These are phyloP conservation scores for Aurinia saxatilis DNA, from an alignment of 345 rosid species.

Conservation along the genomic window DNA sequence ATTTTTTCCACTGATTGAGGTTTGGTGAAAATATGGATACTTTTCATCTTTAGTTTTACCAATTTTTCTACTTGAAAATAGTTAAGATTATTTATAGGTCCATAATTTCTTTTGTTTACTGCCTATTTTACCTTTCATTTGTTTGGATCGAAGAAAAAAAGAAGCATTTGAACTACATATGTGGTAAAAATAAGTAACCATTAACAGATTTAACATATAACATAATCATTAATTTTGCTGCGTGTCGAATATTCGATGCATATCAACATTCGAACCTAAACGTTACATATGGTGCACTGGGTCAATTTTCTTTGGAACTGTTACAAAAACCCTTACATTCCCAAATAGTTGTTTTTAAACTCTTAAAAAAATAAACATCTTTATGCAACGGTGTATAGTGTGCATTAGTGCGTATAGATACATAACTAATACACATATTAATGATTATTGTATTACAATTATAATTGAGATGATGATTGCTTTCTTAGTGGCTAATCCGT, in stretches of 20 bases:
- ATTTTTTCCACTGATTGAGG: too few species aligned
- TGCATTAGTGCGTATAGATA: background rate
- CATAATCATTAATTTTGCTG: too few species aligned
- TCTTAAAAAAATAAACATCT: background rate
- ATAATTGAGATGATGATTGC: constrained; percentile 3
- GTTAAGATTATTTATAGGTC: too few species aligned
- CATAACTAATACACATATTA: background rate
- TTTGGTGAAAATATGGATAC: too few species aligned
- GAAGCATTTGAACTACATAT: background rate
- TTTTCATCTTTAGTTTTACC: too few species aligned
- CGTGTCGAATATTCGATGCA: too few species aligned
- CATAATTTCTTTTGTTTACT: too few species aligned
- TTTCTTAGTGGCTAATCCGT: constrained; percentile 16
- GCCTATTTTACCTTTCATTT: background rate
- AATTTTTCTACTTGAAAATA: too few species aligned
- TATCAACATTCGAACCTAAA: too few species aligned
- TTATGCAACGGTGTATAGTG: background rate
- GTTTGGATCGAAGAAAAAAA: background rate
- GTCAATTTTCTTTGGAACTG: background rate
- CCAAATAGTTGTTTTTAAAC: background rate
- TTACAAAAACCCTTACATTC: too few species aligned
- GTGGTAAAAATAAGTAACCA: background rate
- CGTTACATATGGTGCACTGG: background rate
- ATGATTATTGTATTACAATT: background rate
- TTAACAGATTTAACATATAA: background rate